Percentiles rank a stretch among this genome's conserved stretches.
Conservation (phyloP, 768 basidiomycete species). For the Pleurotus ostreatus region DNA sequence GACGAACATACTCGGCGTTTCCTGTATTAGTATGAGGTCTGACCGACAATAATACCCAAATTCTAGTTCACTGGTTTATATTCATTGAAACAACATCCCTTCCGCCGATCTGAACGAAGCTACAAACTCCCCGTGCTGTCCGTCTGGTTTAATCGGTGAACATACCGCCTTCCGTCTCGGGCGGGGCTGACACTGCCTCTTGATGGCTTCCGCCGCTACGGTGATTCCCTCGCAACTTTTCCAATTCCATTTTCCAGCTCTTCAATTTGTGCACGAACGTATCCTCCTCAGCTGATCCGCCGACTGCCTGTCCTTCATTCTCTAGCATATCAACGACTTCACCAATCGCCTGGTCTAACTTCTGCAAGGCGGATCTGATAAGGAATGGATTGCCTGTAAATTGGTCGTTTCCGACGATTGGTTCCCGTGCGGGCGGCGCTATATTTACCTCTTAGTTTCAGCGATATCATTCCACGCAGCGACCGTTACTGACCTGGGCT, state of each 20-base stretch:
- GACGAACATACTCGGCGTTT: not conserved
- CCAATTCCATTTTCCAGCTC: conserved; percentile 38
- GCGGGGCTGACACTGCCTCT: not conserved
- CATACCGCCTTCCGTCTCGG: conserved; percentile 18
- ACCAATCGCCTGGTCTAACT: conserved; percentile 38
- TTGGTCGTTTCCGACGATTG: conserved; percentile 17
- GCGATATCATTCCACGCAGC: not conserved
- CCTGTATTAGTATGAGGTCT: not conserved
- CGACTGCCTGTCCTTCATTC: conserved; percentile 34
- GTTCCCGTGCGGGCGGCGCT: conserved; percentile 19
- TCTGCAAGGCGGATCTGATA: conserved; percentile 36
- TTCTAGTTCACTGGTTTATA: too few species aligned
- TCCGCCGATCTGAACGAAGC: not conserved
- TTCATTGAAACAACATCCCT: not conserved
- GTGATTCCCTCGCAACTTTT: conserved; percentile 23
- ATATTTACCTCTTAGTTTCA: conserved; percentile 16
- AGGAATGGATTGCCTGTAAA: conserved; percentile 45
- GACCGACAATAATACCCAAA: too few species aligned
- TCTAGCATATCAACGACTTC: conserved; percentile 41
- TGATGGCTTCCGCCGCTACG: conserved; percentile 7
- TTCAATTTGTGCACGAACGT: conserved; percentile 34
- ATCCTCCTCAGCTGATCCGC: conserved; percentile 28
- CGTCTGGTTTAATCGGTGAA: conserved; percentile 20
- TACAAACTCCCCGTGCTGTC: not conserved
- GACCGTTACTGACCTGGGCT: conserved; percentile 23